phyloP scores from a whole-genome alignment of 345 rosid species.

The Litchi chinensis region DNA sequence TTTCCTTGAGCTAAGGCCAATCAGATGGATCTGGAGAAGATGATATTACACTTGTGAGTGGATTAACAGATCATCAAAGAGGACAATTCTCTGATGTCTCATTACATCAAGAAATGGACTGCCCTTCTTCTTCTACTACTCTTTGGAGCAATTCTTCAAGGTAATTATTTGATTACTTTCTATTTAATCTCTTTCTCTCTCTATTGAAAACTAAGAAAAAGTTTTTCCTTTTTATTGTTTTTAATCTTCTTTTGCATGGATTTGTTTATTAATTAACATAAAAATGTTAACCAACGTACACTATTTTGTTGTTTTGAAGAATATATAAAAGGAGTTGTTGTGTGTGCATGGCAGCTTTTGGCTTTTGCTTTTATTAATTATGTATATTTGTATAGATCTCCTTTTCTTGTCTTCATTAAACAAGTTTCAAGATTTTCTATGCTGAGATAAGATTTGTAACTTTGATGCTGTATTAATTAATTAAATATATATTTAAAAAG shows the following conservation, averaged over 20 bases:
- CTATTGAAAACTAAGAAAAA: not conserved
- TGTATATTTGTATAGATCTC: not conserved
- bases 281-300: constrained; percentile 25
- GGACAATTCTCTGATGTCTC: constrained; percentile 41
- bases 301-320: constrained; percentile 20
- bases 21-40: constrained; percentile 86
- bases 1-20: constrained; percentile 33
- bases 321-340: constrained; percentile 17
- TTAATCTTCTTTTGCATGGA: constrained; percentile 19
- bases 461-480: constrained; percentile 21
- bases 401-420: constrained; percentile 3
- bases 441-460: constrained; percentile 24
- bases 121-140: constrained; percentile 43
- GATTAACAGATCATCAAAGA: constrained; percentile 45
- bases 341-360: constrained; percentile 37
- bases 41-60: constrained; percentile 52
- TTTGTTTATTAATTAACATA: constrained; percentile 10
- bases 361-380: constrained; percentile 19
- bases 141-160: constrained; percentile 83
- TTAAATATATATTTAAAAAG: not conserved
- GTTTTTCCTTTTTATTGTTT: not conserved
- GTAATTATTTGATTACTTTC: constrained; percentile 27
- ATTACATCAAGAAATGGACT: constrained; percentile 50
- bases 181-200: not conserved
- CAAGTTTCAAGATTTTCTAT: constrained; percentile 17